A percentile compares a stretch with the other conserved stretches of the same genome.
phyloP scores from a whole-genome alignment of 192 early-diverging fungal genomes.

The Umbelopsis isabellina region DNA sequence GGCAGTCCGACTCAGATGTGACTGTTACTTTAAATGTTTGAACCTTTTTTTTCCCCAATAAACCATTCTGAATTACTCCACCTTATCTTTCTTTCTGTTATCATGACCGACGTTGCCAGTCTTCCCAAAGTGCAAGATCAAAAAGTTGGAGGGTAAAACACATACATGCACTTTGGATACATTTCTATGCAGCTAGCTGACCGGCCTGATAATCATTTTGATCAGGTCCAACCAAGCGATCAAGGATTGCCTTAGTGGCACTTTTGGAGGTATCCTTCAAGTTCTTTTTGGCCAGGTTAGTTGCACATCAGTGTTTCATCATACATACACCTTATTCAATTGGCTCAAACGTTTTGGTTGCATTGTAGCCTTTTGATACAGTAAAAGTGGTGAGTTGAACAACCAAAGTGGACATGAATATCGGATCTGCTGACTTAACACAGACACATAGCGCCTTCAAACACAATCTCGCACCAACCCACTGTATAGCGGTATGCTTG shows the following conservation, averaged over 20 bases:
- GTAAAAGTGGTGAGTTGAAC: conserved; percentile 71
- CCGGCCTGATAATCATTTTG: not conserved
- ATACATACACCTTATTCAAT: not conserved
- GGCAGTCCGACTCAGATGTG: not conserved
- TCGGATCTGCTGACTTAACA: not conserved
- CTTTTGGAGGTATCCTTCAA: conserved; percentile 76
- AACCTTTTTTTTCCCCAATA: not conserved
- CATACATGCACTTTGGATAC: not conserved
- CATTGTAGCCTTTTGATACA: conserved; percentile 71
- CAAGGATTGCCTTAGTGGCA: conserved; percentile 78
- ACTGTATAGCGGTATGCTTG: conserved; percentile 80
- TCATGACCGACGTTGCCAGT: conserved; percentile 7
- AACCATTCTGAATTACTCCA: not conserved
- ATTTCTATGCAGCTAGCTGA: not conserved
- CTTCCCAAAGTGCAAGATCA: not conserved
- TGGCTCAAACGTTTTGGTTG: not conserved
- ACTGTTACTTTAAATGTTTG: not conserved
- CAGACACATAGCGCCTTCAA: conserved; percentile 74
- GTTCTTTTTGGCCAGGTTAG: conserved; percentile 73
- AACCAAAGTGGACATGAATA: not conserved
- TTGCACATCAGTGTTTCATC: too few relatives aligned
- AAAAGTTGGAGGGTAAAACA: not conserved
- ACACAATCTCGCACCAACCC: conserved; percentile 76
- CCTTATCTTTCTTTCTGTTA: not conserved
- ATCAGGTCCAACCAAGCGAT: conserved; percentile 47